Base-by-base conservation (phyloP, 2,329 filamentous ascomycete species). In the Chaetomiaceae sp. region DNA sequence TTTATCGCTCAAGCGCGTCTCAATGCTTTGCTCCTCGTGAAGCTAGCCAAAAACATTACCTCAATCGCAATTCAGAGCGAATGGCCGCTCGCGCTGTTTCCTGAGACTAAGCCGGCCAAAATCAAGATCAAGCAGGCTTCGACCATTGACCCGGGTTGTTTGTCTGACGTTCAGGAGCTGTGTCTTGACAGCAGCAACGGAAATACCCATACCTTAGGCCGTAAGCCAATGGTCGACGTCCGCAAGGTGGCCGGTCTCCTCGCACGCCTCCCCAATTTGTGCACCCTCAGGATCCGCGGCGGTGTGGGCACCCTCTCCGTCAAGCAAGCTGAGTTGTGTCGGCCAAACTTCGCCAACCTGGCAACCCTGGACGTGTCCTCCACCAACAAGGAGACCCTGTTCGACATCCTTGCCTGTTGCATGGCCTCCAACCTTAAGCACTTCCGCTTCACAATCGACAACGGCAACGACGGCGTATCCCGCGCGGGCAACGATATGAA, bases 41-140 rank as follows among this genome's bases (percentile, higher is more conserved):
- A 33, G n/a, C 14, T 38, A 20, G 45, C 45, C 19, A 38, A 38
- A 9, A 38, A 42, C 1, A 38, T 34, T 12, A 33, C 19, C 14
- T 15, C 34, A 2, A 6, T 42, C 34, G 38, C 38, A 15, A 34
- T 47, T 10, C 38, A 37, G 26, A 35, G 45, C 27, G 39, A 33
- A 11, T 47, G 34, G 38, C 45, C 45, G 19, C 39, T 47, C n/a
- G 45, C 18, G 2, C 14, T 38, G 15, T 33, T 42, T n/a, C 22
- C 45, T 27, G 32, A 22, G 9, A 9, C n/a, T 9, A 38, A 19
- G 20, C 27, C 34, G 14, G 17, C 19, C 8, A 22, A 24, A 24
- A 38, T 38, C 26, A 17, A n/a, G 19, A 27, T 24, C 33, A 19
- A 38, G 18, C 12, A 19, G 26, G 18, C 38, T n/a, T 9, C 4